Evolutionary conservation across 805 yeast species (phyloP), one percentile per base, ranked within the genome.

Genomic region (Wickerhamomyces pijperi): DNA sequence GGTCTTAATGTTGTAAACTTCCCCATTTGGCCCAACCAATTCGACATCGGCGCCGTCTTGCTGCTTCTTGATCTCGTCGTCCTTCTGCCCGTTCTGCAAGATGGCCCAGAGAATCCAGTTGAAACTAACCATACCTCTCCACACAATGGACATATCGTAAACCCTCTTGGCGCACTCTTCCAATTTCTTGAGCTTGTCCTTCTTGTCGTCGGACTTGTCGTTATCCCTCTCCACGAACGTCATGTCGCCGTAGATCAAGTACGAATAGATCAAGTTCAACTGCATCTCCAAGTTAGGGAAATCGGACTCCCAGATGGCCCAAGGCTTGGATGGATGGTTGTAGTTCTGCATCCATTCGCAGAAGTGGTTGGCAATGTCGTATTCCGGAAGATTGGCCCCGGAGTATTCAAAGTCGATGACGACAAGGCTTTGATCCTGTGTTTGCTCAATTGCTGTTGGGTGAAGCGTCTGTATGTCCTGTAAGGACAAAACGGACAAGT

Each of bases 311-410:
- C 36, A 36, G 31, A 82, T 63, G 40, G 60, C 72, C 55, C 81
- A 74, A 4, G 54, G 38, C 19, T 37, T 34, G 1, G 49, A 43
- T 1, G 75, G 66, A 38, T 54, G 53, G 53, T 81, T 84, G 56
- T 90, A 92, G 63, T 92, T 86, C 36, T 85, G 72, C 97, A 88
- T 92, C 98, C 98, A 90, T 63, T 90, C 98, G 46, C 83, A 73
- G 49, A 92, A 83, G 63, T 92, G 98, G 58, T 92, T 88, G 13
- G 88, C 88, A 40, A 92, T 74, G 56, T 92, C 98, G 55, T 69
- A 85, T 2, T 94, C 95, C 2, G 95, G 86, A 35, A 78, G 67
- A 53, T 88, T 92, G 11, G 94, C 78, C 1, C 96, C 97, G 0
- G 95, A 78, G 58, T 90, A 92, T 61, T 92, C 98, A 58, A 92